Evolutionary conservation across 495 filamentous ascomycete species (phyloP), one percentile per base, ranked within the genome.

Genomic region (Letharia lupina): DNA sequence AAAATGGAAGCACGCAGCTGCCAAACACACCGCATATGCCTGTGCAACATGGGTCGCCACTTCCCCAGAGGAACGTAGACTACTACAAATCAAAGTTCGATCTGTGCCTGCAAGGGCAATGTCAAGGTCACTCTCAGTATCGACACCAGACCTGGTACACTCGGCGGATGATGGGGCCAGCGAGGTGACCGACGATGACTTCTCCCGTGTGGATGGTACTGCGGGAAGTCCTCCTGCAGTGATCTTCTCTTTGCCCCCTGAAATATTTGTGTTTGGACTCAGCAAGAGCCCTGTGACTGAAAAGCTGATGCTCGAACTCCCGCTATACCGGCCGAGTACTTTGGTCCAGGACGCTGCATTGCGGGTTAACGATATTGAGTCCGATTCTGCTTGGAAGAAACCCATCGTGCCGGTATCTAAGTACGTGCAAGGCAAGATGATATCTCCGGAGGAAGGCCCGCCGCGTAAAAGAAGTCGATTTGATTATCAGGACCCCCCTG

Each of bases 1-100:
- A 39, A 96, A 95, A 73, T 96, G 91, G 91, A 97, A 97, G 75
- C 85, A 87, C 67, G 85, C 89, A 60, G 83, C 88, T 50, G 91
- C 92, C 4, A 85, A 84, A 62, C 87, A 86, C 61, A 80, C 92
- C 54, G 92, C 91, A 5, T 78, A 87, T 65, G 86, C 86, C 72
- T 97, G 93, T 76, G 88, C 89, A 2, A 87, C 91, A 70, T 97
- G 88, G 82, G 82, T 91, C 47, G 80, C 82, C 58, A 83, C 86
- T 57, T 80, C 78, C 42, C 73, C 77, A 12, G 85, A 87, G 64
- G 84, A 88, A 61, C 85, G 85, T 16, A 76, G 80, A 60, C 71
- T 82, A 11, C 79, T 96, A 69, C 78, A 69, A 33, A 60, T 73
- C 60, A 69, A 67, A 64, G 48, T 56, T 50, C 63, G 65, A 63